These are phyloP conservation scores for Aleurites moluccanus DNA, from an alignment of 441 rosid species.

Conservation along the genomic window DNA sequence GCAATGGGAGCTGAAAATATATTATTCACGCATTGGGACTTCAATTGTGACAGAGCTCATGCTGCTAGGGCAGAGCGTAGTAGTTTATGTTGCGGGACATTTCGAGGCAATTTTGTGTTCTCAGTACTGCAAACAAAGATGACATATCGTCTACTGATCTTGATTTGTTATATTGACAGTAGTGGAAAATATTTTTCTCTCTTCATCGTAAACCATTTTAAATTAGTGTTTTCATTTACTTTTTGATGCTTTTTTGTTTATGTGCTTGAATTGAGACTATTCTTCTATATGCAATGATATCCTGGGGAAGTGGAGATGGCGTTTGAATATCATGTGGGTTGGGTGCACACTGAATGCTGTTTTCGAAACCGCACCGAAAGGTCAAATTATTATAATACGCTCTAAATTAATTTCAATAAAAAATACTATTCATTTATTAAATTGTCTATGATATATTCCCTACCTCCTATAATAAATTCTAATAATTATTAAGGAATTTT, in stretches of 20 bases:
- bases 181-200: background rate
- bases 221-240: background rate
- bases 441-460: no score
- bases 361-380: no score
- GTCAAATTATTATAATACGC: no score
- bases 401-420: no score
- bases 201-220: background rate
- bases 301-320: no score
- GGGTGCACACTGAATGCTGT: no score
- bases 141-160: background rate
- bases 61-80: background rate
- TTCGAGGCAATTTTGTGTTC: background rate
- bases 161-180: background rate
- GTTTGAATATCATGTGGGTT: no score
- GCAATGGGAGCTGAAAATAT: slow-evolving; percentile 25
- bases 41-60: background rate
- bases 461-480: no score
- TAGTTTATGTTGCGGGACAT: background rate
- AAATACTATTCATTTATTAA: no score
- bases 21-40: background rate
- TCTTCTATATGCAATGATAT: background rate
- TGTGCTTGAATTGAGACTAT: background rate
- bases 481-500: no score
- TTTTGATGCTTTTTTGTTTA: background rate
- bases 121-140: background rate